A percentile compares a stretch with the other conserved stretches of the same genome.
Conservation (phyloP, 192 early-diverging fungal genomes). For the Bifiguratus adelaidae region DNA sequence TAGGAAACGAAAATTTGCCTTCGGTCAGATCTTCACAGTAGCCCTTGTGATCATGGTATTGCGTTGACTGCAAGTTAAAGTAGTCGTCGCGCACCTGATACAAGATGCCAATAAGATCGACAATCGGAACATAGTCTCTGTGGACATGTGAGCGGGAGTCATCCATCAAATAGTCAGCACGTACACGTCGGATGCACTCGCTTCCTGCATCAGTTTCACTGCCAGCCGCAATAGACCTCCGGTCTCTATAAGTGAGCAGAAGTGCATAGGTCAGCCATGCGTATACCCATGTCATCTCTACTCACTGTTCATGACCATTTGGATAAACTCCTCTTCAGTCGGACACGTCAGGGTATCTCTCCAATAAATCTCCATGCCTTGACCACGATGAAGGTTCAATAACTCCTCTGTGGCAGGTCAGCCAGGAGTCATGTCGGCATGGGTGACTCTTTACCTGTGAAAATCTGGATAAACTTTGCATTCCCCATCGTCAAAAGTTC, state of each 20-base stretch:
- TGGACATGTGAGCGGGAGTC: neutral
- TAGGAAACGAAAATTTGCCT: conserved; percentile 96
- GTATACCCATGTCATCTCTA: too few species aligned
- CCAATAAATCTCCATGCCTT: conserved; percentile 98
- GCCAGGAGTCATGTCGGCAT: neutral
- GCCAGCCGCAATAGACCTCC: conserved; percentile 91
- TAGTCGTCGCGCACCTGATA: conserved; percentile 98
- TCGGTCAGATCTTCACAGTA: conserved; percentile 98
- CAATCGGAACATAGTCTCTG: conserved; percentile 72
- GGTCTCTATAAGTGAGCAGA: conserved; percentile 53
- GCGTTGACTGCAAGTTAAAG: conserved; percentile 79
- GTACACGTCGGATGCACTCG: conserved; percentile 30
- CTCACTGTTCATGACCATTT: conserved; percentile 93
- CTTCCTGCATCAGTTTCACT: conserved; percentile 87
- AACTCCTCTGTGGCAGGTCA: conserved; percentile 58
- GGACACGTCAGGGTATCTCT: conserved; percentile 87
- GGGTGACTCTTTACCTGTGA: conserved; percentile 39
- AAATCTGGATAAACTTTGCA: conserved; percentile 66
- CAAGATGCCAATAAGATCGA: conserved; percentile 83
- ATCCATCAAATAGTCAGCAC: neutral
- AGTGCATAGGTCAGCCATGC: conserved; percentile 6
- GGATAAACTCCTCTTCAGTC: conserved; percentile 82
- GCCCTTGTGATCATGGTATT: conserved; percentile 92
- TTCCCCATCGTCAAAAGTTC: conserved; percentile 60
- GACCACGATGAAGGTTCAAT: conserved; percentile 83